Base-by-base conservation (phyloP, 2,329 filamentous ascomycete genomes). In the Neofusicoccum laricinum region DNA sequence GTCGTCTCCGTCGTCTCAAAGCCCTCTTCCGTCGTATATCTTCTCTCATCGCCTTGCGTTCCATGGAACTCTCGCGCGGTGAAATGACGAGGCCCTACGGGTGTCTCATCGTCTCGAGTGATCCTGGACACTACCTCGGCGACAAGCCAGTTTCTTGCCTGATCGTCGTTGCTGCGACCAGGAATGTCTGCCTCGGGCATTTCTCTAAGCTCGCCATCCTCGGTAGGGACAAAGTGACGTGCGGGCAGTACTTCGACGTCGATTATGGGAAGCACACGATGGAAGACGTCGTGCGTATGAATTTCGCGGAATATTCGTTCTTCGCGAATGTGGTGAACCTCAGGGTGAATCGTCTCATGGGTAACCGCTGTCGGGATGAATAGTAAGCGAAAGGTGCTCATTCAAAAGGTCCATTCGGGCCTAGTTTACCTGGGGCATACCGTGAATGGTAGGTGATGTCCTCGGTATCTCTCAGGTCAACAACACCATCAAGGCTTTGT, bases 181-280 rank as follows among this genome's bases (percentile, higher is more conserved):
- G 78, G 78, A 1, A 82, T 66, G 43, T 79, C 69, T 6, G 75
- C 72, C n/a, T 76, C 81, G 1, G 79, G 73, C 7, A 85, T 79
- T 67, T 85, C 82, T 14, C 76, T 71, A 7, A 82, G 73, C 3
- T 64, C 64, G 1, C 74, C 73, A 1, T 66, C 68, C 7, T 74
- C 67, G 15, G 73, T 68, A 4, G 76, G 79, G 2, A 82, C 74
- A 71, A 82, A 85, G 69, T 86, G 84, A 11, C 81, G 79, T 0
- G 84, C 74, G 1, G 84, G 82, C 0, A 85, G 75, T 10, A 85
- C 77, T 69, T 86, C 80, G 12, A 82, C 79, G 61, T 86, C 81
- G 32, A 81, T 76, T 21, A 86, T 77, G 2, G 84, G 84, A n/a
- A 83, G 79, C 30, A 84, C 75, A 30, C 81, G 80, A 65, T 85